Evolutionary conservation across 805 yeast species (phyloP), one percentile per base, ranked within the genome.

Genomic region (Sungouiella blattae): DNA sequence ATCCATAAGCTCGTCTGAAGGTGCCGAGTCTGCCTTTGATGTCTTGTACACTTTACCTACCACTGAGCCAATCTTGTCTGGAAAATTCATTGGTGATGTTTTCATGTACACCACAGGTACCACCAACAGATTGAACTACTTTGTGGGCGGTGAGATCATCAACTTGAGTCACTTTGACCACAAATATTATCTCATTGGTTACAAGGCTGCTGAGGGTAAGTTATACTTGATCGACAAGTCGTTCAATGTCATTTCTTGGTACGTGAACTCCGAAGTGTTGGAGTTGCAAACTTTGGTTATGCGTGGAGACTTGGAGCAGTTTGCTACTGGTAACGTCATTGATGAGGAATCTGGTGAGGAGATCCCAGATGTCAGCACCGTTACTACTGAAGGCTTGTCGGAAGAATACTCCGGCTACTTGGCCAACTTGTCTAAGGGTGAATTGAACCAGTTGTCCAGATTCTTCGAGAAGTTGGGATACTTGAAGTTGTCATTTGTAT

Each of bases 21-120:
- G 96, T 47, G 84, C 84, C 24, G 96, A 85, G 54, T 83, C 76
- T 25, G 77, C 91, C 11, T 87, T 93, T 58, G 94, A 86, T 36
- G 89, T 89, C 16, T 68, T 87, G 38, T 77, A 82, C 52, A 95
- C 94, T 43, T 75, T 87, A 40, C 75, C 77, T 39, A 61, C 69
- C 17, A 49, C 69, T 2, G 99, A 93, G 58, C 66, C 80, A 13
- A 77, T 91, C 25, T 78, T 85, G 41, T 82, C 95, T 18, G 97
- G 97, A 53, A 83, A 81, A 60, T 93, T 97, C 88, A 88, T 89
- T 52, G 98, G 98, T 47, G 98, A 93, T 67, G 97, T 93, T 30
- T 89, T 91, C 59, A 78, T 93, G 35, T 93, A 83, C 68, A 87
- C 97, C 11, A 87, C 97, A 2, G 55, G 79, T 13, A 73, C 94